Evolutionary conservation across 495 filamentous ascomycete genomes (phyloP), one percentile per base, ranked within the genome.

Genomic region (Evansstolkia leycettana): DNA sequence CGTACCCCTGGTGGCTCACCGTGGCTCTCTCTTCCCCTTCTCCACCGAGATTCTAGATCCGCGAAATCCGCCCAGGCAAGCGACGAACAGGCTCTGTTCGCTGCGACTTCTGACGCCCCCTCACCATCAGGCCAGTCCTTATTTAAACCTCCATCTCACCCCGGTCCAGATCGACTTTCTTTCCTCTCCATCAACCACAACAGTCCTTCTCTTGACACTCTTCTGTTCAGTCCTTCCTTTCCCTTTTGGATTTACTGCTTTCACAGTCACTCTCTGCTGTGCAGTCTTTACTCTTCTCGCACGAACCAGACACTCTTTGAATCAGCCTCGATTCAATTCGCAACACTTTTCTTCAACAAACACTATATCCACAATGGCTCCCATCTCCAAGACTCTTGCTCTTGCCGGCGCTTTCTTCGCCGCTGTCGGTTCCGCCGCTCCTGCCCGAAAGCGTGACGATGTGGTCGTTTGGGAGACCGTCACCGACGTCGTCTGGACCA

Each of bases 301-400:
- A 37, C 33, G 12, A 40, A 41, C 33, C 40, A 41, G 26, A 29
- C 23, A 45, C 38, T 45, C 28, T 14, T 31, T 31, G 28, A 31
- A 31, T 11, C 28, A 6, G 14, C 28, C 7, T 7, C 8, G 13
- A 31, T 6, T 6, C 7, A 8, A 31, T 11, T 33, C 42, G 5
- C 25, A 10, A 29, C 34, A 27, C 10, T n/a, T 24, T 33, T 34
- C 20, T 38, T 34, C 28, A 20, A 25, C 32, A 39, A 33, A 19
- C 39, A 38, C 29, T 24, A 33, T 19, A 40, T 47, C 36, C 24
- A 39, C 43, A 52, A 65, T 67, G 63, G 59, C 61, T 37, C 58
- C 61, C 17, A 46, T 65, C 43, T 40, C 48, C 39, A 65, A 67
- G 52, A 47, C 58, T 42, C 50, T 67, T 31, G 54, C 61, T 43